These are phyloP conservation scores for Thelonectria discophora DNA, from an alignment of 2,329 filamentous ascomycete species.

Conservation along the genomic window DNA sequence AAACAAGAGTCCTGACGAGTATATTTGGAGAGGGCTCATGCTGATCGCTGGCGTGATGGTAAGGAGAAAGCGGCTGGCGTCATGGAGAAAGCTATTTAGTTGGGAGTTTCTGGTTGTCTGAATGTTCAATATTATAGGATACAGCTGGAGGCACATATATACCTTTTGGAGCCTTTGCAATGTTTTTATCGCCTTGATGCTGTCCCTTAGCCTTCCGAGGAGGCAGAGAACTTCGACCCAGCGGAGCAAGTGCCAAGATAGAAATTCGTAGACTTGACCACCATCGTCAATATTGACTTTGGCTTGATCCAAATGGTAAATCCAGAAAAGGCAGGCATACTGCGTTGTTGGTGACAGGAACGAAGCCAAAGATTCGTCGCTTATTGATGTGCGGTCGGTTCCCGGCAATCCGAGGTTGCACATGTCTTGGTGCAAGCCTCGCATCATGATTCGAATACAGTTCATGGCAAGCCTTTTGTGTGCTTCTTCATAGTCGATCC, in stretches of 20 bases:
- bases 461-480: slow-evolving; percentile 8
- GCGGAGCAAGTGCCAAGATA: slow-evolving; percentile 50
- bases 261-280: slow-evolving; percentile 46
- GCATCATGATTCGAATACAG: slow-evolving; percentile 13
- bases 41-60: slow-evolving; percentile 4
- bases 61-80: slow-evolving; percentile 5
- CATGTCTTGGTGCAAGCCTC: slow-evolving; percentile 29
- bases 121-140: neutral
- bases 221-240: slow-evolving; percentile 53
- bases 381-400: neutral
- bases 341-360: slow-evolving; percentile 44
- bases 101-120: neutral
- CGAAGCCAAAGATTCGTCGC: neutral
- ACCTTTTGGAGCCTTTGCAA: neutral
- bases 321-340: slow-evolving; percentile 55
- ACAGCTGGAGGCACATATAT: neutral
- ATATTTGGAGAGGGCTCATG: slow-evolving; percentile 17
- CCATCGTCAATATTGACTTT: slow-evolving; percentile 40
- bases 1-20: slow-evolving; percentile 19
- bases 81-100: slow-evolving; percentile 1
- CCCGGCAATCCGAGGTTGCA: neutral
- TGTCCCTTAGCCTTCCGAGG: slow-evolving; percentile 35
- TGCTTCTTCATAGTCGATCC: slow-evolving; percentile 15
- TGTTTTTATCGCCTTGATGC: neutral
- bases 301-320: slow-evolving; percentile 45